These are phyloP conservation scores for Gnetum montanum DNA, from an alignment of 75 land plant genomes.

Conservation along the genomic window DNA sequence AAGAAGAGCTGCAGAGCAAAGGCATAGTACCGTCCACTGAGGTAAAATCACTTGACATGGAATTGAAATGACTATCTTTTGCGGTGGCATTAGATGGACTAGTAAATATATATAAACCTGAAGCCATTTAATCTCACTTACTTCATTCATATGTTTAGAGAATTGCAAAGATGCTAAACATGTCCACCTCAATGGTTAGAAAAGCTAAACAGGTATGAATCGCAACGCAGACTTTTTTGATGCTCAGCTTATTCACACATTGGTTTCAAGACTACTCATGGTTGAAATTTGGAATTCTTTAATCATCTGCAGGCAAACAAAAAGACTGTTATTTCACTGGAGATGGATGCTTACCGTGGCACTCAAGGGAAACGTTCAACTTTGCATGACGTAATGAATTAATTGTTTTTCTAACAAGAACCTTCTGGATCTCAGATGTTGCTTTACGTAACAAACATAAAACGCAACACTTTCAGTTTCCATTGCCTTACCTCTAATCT, in stretches of 20 bases:
- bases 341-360: conserved; percentile 44
- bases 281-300: not conserved
- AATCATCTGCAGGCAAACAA: conserved; percentile 32
- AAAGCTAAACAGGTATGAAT: conserved; percentile 61
- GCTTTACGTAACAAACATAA: too few relatives aligned
- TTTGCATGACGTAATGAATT: too few relatives aligned
- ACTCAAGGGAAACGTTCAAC: too few relatives aligned
- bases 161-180: conserved; percentile 47
- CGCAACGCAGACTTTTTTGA: not conserved
- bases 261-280: too few relatives aligned
- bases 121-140: too few relatives aligned
- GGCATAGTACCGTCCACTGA: conserved; percentile 63
- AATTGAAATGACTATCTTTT: too few relatives aligned
- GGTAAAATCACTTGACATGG: conserved; percentile 36
- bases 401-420: not conserved
- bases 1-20: conserved; percentile 35
- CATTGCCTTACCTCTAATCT: too few relatives aligned
- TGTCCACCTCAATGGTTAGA: conserved; percentile 47
- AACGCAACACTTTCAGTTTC: too few relatives aligned
- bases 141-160: conserved; percentile 34
- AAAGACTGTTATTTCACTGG: conserved; percentile 42
- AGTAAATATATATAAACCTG: too few relatives aligned
- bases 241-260: not conserved
- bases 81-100: too few relatives aligned
- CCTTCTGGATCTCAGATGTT: too few relatives aligned